phyloP scores from a whole-genome alignment of 2,329 filamentous ascomycete species.

The Fusarium acutatum region DNA sequence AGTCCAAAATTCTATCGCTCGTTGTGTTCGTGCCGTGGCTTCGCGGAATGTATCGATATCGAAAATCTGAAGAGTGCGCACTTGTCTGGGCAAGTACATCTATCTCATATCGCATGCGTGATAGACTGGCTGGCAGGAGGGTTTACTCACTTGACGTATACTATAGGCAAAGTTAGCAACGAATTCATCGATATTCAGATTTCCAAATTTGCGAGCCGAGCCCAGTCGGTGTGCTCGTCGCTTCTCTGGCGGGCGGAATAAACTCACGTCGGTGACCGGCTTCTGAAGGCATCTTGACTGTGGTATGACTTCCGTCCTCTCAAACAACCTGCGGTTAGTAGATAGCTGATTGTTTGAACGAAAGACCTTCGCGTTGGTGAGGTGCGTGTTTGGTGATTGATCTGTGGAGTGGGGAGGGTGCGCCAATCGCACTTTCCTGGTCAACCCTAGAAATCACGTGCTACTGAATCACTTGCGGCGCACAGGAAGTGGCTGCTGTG shows the following conservation, averaged over 20 bases:
- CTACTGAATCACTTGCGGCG: slow-evolving; percentile 19
- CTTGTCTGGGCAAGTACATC: slow-evolving; percentile 14
- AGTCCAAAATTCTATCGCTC: slow-evolving; percentile 41
- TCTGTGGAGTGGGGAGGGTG: slow-evolving; percentile 50
- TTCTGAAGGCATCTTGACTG: slow-evolving; percentile 86
- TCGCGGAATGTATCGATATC: slow-evolving; percentile 38
- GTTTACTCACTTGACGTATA: slow-evolving; percentile 87
- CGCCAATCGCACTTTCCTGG: slow-evolving; percentile 23
- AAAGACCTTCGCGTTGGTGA: slow-evolving; percentile 55
- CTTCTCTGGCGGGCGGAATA: slow-evolving; percentile 13
- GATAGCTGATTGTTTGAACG: slow-evolving; percentile 55
- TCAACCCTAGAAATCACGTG: slow-evolving; percentile 51
- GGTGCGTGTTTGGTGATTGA: slow-evolving; percentile 52
- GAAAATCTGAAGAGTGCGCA: slow-evolving; percentile 29
- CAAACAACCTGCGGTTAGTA: slow-evolving; percentile 55
- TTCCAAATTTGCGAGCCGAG: slow-evolving; percentile 13
- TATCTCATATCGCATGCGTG: slow-evolving; percentile 29
- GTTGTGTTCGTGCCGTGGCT: slow-evolving; percentile 32
- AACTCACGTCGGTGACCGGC: slow-evolving; percentile 88
- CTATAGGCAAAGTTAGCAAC: slow-evolving; percentile 59
- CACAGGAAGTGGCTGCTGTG: not conserved
- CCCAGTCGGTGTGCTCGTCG: slow-evolving; percentile 16
- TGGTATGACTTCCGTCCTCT: slow-evolving; percentile 56
- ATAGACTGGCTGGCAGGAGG: not conserved
- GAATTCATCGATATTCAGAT: slow-evolving; percentile 22